Conservation (phyloP, 2,329 filamentous ascomycete species). For the Sordariomycetes sp. region DNA sequence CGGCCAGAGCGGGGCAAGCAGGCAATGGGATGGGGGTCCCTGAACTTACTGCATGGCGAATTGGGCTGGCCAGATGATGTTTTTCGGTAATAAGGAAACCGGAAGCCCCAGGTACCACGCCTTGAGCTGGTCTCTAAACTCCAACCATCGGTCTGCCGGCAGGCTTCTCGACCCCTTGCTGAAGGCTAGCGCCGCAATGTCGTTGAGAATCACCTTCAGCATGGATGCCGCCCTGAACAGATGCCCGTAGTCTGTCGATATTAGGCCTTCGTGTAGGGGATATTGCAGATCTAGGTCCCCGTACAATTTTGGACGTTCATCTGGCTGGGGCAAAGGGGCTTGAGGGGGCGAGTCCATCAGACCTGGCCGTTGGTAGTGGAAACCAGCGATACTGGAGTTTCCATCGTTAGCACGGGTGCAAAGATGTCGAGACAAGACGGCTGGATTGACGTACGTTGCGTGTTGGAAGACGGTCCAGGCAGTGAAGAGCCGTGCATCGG, state of each 20-base stretch:
- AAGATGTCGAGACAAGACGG: neutral
- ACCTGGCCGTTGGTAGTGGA: conserved; percentile 14
- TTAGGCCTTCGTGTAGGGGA: conserved; percentile 13
- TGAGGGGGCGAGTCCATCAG: conserved; percentile 17
- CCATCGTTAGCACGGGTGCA: conserved; percentile 6
- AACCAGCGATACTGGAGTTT: conserved; percentile 11
- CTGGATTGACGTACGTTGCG: conserved; percentile 14
- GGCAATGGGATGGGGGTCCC: neutral
- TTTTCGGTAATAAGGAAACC: conserved; percentile 13
- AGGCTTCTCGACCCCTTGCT: conserved; percentile 5
- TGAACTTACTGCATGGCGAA: conserved; percentile 25
- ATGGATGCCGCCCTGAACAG: conserved; percentile 15
- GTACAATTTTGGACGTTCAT: conserved; percentile 15
- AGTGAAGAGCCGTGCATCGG: conserved; percentile 13
- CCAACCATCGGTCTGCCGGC: conserved; percentile 11
- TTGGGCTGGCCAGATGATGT: conserved; percentile 22
- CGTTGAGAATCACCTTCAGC: conserved; percentile 24
- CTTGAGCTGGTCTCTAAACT: conserved; percentile 10
- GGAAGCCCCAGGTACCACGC: conserved; percentile 19
- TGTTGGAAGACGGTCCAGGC: conserved; percentile 26
- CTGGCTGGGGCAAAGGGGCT: conserved; percentile 18
- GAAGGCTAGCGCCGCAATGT: conserved; percentile 12
- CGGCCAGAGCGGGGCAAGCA: neutral
- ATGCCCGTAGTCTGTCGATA: conserved; percentile 14
- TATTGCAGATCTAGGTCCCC: conserved; percentile 27